Conservation (phyloP, 129 eudicot species). For the Heracleum sosnowskyi region DNA sequence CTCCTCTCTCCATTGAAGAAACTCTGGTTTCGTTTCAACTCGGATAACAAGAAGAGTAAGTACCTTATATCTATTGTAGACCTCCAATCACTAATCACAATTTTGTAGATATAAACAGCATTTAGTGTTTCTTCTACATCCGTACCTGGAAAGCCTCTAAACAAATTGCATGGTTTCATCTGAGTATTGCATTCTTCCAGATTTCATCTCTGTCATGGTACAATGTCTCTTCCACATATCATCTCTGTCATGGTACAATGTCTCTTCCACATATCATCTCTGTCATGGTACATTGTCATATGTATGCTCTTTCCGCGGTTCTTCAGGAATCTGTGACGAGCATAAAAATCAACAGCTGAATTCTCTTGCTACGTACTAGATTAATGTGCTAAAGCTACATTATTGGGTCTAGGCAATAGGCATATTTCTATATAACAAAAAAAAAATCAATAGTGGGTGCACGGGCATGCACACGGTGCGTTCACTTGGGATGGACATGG, state of each 20-base stretch:
- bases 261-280: not conserved
- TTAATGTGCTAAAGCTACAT: not conserved
- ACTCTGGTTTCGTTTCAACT: constrained; percentile 69
- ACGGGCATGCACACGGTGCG: no score
- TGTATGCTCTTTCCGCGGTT: not conserved
- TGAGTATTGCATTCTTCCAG: not conserved
- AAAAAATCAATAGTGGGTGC: no score
- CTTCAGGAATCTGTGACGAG: not conserved
- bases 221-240: not conserved
- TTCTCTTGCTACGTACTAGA: no score
- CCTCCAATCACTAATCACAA: not conserved
- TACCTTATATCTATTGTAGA: not conserved
- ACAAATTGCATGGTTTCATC: not conserved
- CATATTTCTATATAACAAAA: not conserved
- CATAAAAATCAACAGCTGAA: no score
- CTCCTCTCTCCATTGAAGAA: constrained; percentile 90
- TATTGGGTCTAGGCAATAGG: not conserved
- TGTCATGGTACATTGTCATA: not conserved
- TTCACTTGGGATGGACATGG: not conserved
- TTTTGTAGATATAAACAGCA: not conserved
- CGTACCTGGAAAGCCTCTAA: not conserved
- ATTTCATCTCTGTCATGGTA: not conserved
- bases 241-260: not conserved
- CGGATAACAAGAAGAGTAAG: constrained; percentile 71
- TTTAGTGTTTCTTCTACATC: not conserved